A percentile compares a stretch with the other conserved stretches of the same genome.
Conservation (phyloP, 163 green algal genomes). For the Trebouxia gelatinosa region DNA sequence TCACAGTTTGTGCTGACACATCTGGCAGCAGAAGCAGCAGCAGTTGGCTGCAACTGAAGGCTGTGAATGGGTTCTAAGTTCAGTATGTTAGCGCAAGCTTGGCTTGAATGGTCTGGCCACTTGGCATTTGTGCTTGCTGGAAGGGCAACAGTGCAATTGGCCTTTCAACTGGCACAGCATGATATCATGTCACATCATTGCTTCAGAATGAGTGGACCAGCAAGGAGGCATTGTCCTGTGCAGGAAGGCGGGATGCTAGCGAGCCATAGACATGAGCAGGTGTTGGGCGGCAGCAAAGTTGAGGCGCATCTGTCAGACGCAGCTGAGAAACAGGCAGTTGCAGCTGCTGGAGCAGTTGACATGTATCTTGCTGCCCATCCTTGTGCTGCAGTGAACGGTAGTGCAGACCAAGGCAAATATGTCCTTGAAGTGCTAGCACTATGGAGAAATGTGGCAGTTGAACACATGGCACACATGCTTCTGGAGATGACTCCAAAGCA, state of each 20-base stretch:
- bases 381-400: background rate
- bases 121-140: background rate
- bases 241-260: conserved; percentile 32
- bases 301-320: conserved; percentile 6
- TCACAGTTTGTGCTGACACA: no score
- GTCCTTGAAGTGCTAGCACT: background rate
- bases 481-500: conserved; percentile 1
- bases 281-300: conserved; percentile 23
- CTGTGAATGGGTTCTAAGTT: background rate
- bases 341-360: background rate
- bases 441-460: background rate
- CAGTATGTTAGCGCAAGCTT: background rate
- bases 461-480: background rate
- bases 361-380: background rate
- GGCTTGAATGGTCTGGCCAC: background rate
- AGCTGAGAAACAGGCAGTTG: background rate
- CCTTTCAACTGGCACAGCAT: background rate
- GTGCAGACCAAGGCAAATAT: background rate
- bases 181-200: conserved; percentile 6
- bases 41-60: no score
- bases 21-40: no score
- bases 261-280: conserved; percentile 36
- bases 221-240: background rate
- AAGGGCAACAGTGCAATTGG: background rate
- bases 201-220: background rate